Percentiles rank a stretch among this genome's conserved stretches.
Conservation (phyloP, 345 rosid genomes). For the Camelina neglecta region DNA sequence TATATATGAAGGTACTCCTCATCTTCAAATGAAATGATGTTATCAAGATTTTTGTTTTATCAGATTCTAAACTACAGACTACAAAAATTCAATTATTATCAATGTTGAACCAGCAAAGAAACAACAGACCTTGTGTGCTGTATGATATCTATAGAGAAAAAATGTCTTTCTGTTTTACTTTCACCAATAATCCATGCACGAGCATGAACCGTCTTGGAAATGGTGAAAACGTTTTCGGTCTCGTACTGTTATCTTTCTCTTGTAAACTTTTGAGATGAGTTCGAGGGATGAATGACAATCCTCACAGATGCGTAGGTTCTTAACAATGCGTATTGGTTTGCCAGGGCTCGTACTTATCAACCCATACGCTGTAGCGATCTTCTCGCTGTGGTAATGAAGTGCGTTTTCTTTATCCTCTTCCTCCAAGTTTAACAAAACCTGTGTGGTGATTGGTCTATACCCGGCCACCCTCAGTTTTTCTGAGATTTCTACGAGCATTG, state of each 20-base stretch:
- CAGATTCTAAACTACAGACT: background rate
- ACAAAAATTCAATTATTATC: background rate
- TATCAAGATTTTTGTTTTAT: no score
- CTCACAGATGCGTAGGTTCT: constrained; percentile 71
- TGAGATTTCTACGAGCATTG: constrained; percentile 59
- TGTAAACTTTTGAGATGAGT: constrained; percentile 63
- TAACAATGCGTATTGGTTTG: constrained; percentile 56
- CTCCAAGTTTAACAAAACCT: constrained; percentile 59
- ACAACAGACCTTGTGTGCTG: constrained; percentile 9
- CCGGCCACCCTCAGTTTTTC: constrained; percentile 49
- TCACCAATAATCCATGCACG: constrained; percentile 70
- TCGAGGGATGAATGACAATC: constrained; percentile 75
- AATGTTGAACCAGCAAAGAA: constrained; percentile 2
- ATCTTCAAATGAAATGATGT: no score
- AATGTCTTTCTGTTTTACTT: background rate
- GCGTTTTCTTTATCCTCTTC: constrained; percentile 61
- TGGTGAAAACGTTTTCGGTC: constrained; percentile 77
- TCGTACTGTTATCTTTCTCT: constrained; percentile 56
- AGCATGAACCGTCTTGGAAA: constrained; percentile 68
- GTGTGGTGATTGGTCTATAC: constrained; percentile 60
- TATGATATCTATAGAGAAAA: background rate
- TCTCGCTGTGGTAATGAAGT: constrained; percentile 70
- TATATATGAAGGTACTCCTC: no score
- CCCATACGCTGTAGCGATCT: constrained; percentile 69
- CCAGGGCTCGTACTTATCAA: constrained; percentile 60